Conservation (phyloP, 306 rosid genomes). For the Vigna mungo region DNA sequence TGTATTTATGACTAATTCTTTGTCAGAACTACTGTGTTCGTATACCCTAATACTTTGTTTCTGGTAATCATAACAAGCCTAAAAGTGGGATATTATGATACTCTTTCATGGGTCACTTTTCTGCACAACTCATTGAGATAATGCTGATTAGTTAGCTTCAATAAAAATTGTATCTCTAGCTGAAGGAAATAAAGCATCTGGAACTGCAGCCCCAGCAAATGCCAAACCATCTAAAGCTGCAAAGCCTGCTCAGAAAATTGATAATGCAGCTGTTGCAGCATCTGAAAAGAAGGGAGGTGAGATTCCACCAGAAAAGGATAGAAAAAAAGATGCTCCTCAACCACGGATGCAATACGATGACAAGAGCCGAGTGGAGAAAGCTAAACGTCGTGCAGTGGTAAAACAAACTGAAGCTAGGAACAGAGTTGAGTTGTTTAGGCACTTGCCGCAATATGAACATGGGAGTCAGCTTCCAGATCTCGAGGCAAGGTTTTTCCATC, state of each 20-base stretch:
- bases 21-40: conserved; percentile 12
- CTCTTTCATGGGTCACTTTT: conserved; percentile 21
- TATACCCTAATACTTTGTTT: conserved; percentile 21
- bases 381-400: conserved; percentile 67
- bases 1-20: conserved; percentile 10
- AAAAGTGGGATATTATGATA: conserved; percentile 15
- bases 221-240: conserved; percentile 54
- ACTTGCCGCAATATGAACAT: conserved; percentile 71
- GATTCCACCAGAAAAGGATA: conserved; percentile 59
- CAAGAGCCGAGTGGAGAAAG: conserved; percentile 65
- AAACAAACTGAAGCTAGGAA: conserved; percentile 69
- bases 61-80: conserved; percentile 15
- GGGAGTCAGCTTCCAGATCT: conserved; percentile 73
- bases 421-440: conserved; percentile 71
- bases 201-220: conserved; percentile 41
- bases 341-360: conserved; percentile 76
- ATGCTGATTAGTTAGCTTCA: conserved; percentile 37
- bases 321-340: conserved; percentile 73
- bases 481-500: conserved; percentile 61
- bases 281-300: conserved; percentile 65
- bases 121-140: conserved; percentile 9
- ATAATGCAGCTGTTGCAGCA: conserved; percentile 54
- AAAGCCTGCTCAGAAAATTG: conserved; percentile 56
- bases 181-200: conserved; percentile 59
- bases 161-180: conserved; percentile 42